phyloP scores from a whole-genome alignment of 495 filamentous ascomycete genomes.

The Tuber brumale region DNA sequence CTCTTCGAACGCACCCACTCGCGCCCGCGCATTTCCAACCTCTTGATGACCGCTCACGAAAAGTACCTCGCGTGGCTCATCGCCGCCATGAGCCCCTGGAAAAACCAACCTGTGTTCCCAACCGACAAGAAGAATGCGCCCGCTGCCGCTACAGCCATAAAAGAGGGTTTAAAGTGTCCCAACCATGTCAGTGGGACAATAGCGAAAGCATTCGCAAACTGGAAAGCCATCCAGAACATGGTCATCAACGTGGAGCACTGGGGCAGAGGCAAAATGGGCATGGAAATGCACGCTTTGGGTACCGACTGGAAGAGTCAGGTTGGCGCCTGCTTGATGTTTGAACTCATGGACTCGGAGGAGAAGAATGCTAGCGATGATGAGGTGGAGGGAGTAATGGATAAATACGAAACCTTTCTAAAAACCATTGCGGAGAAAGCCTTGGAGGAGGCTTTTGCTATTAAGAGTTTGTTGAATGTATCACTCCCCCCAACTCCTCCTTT shows the following conservation, averaged over 20 bases:
- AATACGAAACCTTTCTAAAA: conserved; percentile 48
- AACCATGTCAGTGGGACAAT: conserved; percentile 65
- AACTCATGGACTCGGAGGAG: conserved; percentile 48
- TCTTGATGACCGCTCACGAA: conserved; percentile 41
- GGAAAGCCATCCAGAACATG: conserved; percentile 53
- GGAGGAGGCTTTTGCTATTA: conserved; percentile 43
- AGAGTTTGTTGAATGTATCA: conserved; percentile 24
- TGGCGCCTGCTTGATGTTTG: conserved; percentile 62
- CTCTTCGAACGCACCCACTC: conserved; percentile 23
- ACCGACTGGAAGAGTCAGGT: conserved; percentile 69
- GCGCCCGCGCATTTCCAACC: conserved; percentile 4
- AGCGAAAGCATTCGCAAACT: conserved; percentile 56
- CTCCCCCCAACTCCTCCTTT: not conserved
- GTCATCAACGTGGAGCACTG: conserved; percentile 44
- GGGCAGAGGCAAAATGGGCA: conserved; percentile 41
- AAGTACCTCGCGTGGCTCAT: conserved; percentile 68
- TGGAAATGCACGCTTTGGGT: conserved; percentile 72
- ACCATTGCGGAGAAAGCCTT: conserved; percentile 47
- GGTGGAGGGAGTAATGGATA: conserved; percentile 11
- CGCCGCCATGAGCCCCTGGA: conserved; percentile 70
- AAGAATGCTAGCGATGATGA: conserved; percentile 20
- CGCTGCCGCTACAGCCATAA: conserved; percentile 52
- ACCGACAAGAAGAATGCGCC: conserved; percentile 46
- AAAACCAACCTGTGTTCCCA: conserved; percentile 45
- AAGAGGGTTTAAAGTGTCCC: conserved; percentile 71